Base-by-base conservation (phyloP, 345 rosid species). In the Psidium friedrichsthalianum region DNA sequence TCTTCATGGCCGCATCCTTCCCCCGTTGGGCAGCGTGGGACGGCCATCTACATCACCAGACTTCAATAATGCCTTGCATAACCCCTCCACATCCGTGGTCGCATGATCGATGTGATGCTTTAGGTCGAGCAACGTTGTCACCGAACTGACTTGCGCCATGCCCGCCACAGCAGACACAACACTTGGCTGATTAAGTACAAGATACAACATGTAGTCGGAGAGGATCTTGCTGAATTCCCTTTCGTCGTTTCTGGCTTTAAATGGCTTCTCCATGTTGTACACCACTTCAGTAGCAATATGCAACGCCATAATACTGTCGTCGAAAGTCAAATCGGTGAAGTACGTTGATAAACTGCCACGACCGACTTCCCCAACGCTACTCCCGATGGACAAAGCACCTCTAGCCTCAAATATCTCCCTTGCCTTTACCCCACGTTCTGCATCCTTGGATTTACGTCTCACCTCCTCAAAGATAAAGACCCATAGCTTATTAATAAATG, bases 291-390 rank as follows among this genome's bases (percentile, higher is more conserved):
- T 64, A 16, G 1, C 44, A 0, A 0, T 2, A 16, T 64, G 76
- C 24, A 14, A 32, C 0, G 0, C 0, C 16, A 64, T 0, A 3
- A 64, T 0, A 16, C 42, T 2, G 0, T 0, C 0, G n/a, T 0
- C 0, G 22, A 42, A 42, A 42, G 44, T 42, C 44, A 6, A 4
- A 42, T 42, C 3, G 6, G 44, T 42, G 44, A 42, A 42, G 44
- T 42, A 4, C 44, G 44, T 2, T 2, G 4, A 42, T 42, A 4
- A 42, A 42, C 44, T 4, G 44, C 5, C 1, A 40, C 42, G 42
- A 42, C 6, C 44, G 6, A 6, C 5, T 42, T 42, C 0, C 74
- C 11, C 22, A 8, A 14, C 6, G 51, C 22, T 61, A 14, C 42
- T 29, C 40, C 7, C 0, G 42, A 61, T 40, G 15, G 0, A 61